phyloP scores from a whole-genome alignment of 225 moss, liverwort and hornwort species.

The Physcomitrium patens region DNA sequence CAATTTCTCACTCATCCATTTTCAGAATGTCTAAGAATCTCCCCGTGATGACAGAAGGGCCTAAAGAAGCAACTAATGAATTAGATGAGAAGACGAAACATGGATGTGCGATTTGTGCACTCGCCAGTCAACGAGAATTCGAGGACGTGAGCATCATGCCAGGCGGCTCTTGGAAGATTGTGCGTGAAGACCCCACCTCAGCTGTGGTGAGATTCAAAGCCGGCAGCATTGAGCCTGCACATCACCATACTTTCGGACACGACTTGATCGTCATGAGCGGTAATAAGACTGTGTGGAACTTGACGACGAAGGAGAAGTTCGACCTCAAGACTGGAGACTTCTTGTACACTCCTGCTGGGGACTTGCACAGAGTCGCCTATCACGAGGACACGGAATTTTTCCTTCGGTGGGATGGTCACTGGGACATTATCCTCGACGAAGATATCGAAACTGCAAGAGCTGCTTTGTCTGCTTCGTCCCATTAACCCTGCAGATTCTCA shows the following conservation, averaged over 20 bases:
- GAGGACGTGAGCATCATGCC: conserved; percentile 61
- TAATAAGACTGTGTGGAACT: conserved; percentile 66
- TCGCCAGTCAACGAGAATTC: conserved; percentile 51
- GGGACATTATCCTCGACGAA: conserved; percentile 63
- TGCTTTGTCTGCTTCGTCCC: conserved; percentile 20
- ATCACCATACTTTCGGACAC: conserved; percentile 64
- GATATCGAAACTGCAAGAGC: conserved; percentile 51
- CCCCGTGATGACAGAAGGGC: conserved; percentile 9
- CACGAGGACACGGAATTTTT: conserved; percentile 65
- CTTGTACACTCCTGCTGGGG: conserved; percentile 61
- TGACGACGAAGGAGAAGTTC: conserved; percentile 51
- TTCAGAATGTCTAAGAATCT: conserved; percentile 7
- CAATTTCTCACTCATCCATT: neutral
- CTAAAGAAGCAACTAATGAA: neutral
- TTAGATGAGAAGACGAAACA: conserved; percentile 27
- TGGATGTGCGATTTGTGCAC: conserved; percentile 44
- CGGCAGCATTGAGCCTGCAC: conserved; percentile 58
- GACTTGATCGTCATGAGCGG: conserved; percentile 54
- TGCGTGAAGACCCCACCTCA: conserved; percentile 58
- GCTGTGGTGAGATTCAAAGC: conserved; percentile 61
- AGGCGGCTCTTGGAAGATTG: conserved; percentile 55
- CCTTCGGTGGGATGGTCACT: conserved; percentile 61
- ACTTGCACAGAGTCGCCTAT: conserved; percentile 61
- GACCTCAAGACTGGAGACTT: conserved; percentile 48
- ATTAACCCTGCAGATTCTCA: conserved; percentile 17